Conservation (phyloP, 1,284 basidiomycete genomes). For the Ustilago tritici region DNA sequence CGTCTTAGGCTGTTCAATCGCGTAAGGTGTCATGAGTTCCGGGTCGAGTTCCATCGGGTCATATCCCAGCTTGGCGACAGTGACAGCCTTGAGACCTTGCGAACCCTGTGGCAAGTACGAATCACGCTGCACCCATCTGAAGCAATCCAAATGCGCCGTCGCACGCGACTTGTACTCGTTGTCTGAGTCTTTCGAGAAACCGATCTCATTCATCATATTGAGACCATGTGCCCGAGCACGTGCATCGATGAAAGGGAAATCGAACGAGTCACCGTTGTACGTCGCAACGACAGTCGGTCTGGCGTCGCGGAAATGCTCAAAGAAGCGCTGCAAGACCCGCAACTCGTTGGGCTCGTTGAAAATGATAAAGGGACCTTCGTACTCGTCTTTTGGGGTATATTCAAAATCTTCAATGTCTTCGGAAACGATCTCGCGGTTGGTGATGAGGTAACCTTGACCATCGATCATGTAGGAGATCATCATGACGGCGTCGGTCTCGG, state of each 20-base stretch:
- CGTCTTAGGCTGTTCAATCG: conserved; percentile 92
- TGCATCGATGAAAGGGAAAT: conserved; percentile 97
- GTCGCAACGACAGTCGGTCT: conserved; percentile 97
- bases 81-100: conserved; percentile 98
- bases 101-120: conserved; percentile 99
- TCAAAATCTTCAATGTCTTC: conserved; percentile 99
- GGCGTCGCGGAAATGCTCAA: conserved; percentile 90
- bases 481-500: conserved; percentile 96
- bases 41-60: conserved; percentile 98
- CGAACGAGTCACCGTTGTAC: conserved; percentile 99
- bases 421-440: conserved; percentile 95
- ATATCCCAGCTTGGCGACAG: conserved; percentile 95
- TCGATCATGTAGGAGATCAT: conserved; percentile 99
- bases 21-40: conserved; percentile 99
- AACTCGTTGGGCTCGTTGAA: conserved; percentile 97
- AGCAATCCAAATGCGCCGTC: conserved; percentile 99
- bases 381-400: conserved; percentile 97
- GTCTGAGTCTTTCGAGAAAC: conserved; percentile 90
- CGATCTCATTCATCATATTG: conserved; percentile 95
- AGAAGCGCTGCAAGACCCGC: conserved; percentile 79
- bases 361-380: conserved; percentile 94
- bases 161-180: conserved; percentile 93
- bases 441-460: conserved; percentile 96
- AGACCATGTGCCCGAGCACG: conserved; percentile 89
- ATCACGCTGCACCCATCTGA: conserved; percentile 99